phyloP scores from a whole-genome alignment of 192 early-diverging fungal species.

The Chytriomyces confervae region DNA sequence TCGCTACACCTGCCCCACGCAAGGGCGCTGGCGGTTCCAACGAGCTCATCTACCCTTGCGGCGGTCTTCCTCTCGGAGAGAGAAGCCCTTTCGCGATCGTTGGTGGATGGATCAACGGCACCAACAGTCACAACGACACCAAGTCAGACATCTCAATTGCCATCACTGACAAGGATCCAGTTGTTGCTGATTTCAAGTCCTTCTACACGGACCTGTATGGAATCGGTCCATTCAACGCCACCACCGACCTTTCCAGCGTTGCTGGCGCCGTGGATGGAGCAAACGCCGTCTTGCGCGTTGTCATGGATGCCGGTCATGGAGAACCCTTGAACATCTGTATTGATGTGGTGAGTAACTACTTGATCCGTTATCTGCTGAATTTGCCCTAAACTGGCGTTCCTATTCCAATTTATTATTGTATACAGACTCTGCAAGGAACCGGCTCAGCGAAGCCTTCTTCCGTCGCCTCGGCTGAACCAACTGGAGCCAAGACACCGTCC shows the following conservation, averaged over 20 bases:
- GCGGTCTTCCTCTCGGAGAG: neutral
- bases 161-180: neutral
- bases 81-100: neutral
- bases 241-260: neutral
- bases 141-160: neutral
- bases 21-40: neutral
- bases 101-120: neutral
- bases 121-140: neutral
- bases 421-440: too few relatives aligned
- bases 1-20: slow-evolving; percentile 2
- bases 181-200: neutral
- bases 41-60: slow-evolving; percentile 6
- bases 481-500: too few relatives aligned
- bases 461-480: too few relatives aligned
- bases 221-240: neutral
- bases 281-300: neutral
- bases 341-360: too few relatives aligned
- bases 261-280: neutral
- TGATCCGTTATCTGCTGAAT: too few relatives aligned
- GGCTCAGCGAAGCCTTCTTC: too few relatives aligned
- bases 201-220: neutral
- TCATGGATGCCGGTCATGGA: neutral
- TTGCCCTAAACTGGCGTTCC: too few relatives aligned
- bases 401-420: too few relatives aligned
- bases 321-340: too few relatives aligned